Base-by-base conservation (phyloP, 2,329 filamentous ascomycete species). In the Venturia aucupariae region DNA sequence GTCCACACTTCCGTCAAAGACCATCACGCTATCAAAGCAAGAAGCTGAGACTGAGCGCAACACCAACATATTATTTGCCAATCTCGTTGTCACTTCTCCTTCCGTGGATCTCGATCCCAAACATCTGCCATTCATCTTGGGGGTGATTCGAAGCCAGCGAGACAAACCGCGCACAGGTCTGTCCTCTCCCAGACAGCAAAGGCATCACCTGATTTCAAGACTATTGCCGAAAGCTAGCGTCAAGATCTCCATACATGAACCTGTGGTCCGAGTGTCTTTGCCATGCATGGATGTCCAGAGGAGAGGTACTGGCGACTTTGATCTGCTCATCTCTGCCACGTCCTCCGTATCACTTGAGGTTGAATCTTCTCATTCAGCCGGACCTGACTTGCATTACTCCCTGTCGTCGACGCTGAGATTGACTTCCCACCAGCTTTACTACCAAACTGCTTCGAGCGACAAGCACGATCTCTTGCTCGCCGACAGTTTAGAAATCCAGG, bases 171-270 rank as follows among this genome's bases (percentile, higher is more conserved):
- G 71, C 4, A 19, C 62, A 11, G 68, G 69, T 67, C n/a, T 70
- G 71, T 46, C 71, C 32, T 30, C 60, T 5, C 30, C 39, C n/a
- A 60, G 70, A 64, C 65, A 68, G 55, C 68, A 38, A 66, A 57
- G 65, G 65, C 72, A 73, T 69, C 82, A 86, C 63, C 79, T 99
- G 41, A 88, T 99, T 38, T 96, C 93, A 17, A 86, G 90, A n/a
- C 82, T 97, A 3, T 80, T 99, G 10, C 94, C 94, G 1, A 97
- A 97, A 77, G 90, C 93, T 0, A 96, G 84, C 71, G 89, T 97
- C 75, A 99, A 97, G 72, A 86, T 97, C 48, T 97, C 94, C 0
- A 89, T 99, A 76, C 94, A 99, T 71, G 94, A 99, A 73, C 94
- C 94, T 1, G 95, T 99, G 19, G 75, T 97, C 67, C 87, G 95